Percentiles rank a stretch among this genome's conserved stretches.
These are phyloP conservation scores for Pichia sp. DNA, from an alignment of 1,139 yeast genomes.

Conservation along the genomic window DNA sequence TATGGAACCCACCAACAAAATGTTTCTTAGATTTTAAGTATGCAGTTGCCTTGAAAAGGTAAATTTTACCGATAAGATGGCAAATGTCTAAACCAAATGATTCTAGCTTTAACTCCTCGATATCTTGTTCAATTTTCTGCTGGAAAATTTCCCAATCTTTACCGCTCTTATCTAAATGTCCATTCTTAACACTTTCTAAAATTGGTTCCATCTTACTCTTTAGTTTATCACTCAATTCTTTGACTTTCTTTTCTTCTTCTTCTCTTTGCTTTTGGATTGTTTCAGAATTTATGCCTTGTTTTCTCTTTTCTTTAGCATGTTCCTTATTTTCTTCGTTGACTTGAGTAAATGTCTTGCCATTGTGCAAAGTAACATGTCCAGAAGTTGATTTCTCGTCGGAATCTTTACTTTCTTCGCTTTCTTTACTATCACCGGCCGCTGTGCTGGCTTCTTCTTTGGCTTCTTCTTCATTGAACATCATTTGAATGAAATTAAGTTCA, in stretches of 20 bases:
- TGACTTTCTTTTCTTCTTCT: constrained; percentile 49
- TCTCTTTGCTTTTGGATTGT: constrained; percentile 50
- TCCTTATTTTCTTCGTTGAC: constrained; percentile 14
- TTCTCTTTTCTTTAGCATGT: constrained; percentile 35
- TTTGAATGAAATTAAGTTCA: constrained; percentile 56
- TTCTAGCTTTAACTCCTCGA: constrained; percentile 83
- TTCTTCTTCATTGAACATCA: constrained; percentile 41
- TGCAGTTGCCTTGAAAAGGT: constrained; percentile 58
- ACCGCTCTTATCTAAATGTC: constrained; percentile 23
- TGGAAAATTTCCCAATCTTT: constrained; percentile 33
- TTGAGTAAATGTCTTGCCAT: constrained; percentile 13
- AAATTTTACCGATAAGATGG: constrained; percentile 72
- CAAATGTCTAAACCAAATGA: constrained; percentile 88
- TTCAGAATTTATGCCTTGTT: constrained; percentile 43
- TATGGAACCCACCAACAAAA: constrained; percentile 69
- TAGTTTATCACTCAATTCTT: constrained; percentile 44
- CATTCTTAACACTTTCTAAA: constrained; percentile 31
- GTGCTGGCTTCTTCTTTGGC: constrained; percentile 15
- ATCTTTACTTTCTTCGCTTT: background rate
- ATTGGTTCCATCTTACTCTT: constrained; percentile 38
- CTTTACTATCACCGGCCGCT: constrained; percentile 12
- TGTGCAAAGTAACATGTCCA: constrained; percentile 11
- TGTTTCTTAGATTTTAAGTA: constrained; percentile 69
- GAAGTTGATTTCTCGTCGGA: background rate
- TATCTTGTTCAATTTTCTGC: constrained; percentile 43